Evolutionary conservation across 1,284 basidiomycete genomes (phyloP).

Genomic region (Amylostereum areolatum): DNA sequence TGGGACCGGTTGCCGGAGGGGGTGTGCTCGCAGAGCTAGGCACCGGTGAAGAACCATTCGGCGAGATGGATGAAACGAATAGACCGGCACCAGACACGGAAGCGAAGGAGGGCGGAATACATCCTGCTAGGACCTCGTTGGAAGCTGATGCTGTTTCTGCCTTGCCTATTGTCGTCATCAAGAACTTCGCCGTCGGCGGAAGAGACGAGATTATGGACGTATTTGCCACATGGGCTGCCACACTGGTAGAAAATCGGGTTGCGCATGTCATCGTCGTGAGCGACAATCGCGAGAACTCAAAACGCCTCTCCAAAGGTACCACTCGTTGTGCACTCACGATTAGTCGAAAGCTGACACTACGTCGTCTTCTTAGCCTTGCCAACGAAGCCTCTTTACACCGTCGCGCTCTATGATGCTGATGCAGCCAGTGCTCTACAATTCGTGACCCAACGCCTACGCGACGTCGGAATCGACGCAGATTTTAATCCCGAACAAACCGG

Average conservation of each 20-base stretch:
- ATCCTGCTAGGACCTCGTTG: conserved; percentile 27
- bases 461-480: conserved; percentile 46
- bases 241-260: conserved; percentile 63
- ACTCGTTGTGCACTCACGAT: conserved; percentile 4
- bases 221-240: conserved; percentile 83
- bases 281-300: conserved; percentile 86
- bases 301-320: conserved; percentile 73
- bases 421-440: conserved; percentile 73
- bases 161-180: conserved; percentile 82
- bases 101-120: conserved; percentile 14
- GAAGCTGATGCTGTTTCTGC: conserved; percentile 50
- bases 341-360: background rate
- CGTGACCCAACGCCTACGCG: conserved; percentile 74
- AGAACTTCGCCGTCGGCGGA: conserved; percentile 68
- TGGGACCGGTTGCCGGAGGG: conserved; percentile 78
- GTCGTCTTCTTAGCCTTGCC: conserved; percentile 60
- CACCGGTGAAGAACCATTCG: conserved; percentile 61
- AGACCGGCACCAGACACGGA: conserved; percentile 17
- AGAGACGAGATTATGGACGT: conserved; percentile 72
- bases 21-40: conserved; percentile 83
- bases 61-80: conserved; percentile 27
- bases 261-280: conserved; percentile 92
- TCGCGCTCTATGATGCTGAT: conserved; percentile 85
- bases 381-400: conserved; percentile 75
- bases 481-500: conserved; percentile 48